Evolutionary conservation across 2,329 filamentous ascomycete genomes (phyloP).

Genomic region (Elsinoe arachidis): DNA sequence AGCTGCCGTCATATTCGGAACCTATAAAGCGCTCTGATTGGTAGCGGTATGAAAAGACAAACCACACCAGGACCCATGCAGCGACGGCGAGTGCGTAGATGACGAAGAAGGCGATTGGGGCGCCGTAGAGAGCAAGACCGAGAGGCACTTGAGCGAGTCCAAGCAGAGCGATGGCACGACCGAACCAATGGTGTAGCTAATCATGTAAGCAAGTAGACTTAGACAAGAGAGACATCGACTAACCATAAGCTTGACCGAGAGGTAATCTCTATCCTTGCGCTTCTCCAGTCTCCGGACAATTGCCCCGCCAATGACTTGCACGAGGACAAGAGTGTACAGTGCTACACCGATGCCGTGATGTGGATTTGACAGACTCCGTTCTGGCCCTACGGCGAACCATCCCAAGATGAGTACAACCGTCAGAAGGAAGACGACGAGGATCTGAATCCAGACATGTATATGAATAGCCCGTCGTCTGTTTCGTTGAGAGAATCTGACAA

Average conservation of each 20-base stretch:
- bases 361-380: slow-evolving; percentile 65
- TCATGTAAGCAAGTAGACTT: not conserved
- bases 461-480: slow-evolving; percentile 54
- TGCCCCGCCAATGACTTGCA: slow-evolving; percentile 52
- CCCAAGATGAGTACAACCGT: slow-evolving; percentile 67
- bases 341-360: slow-evolving; percentile 78
- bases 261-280: slow-evolving; percentile 41
- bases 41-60: slow-evolving; percentile 15
- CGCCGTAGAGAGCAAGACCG: slow-evolving; percentile 85
- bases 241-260: slow-evolving; percentile 52
- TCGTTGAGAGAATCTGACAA: slow-evolving; percentile 60
- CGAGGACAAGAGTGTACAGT: slow-evolving; percentile 62
- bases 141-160: slow-evolving; percentile 82
- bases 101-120: slow-evolving; percentile 75
- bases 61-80: slow-evolving; percentile 15
- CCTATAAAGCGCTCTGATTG: slow-evolving; percentile 29
- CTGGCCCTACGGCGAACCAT: slow-evolving; percentile 68
- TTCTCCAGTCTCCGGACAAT: slow-evolving; percentile 21
- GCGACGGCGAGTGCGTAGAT: slow-evolving; percentile 66
- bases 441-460: slow-evolving; percentile 66
- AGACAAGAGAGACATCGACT: slow-evolving; percentile 19
- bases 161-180: slow-evolving; percentile 66
- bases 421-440: slow-evolving; percentile 57
- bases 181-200: slow-evolving; percentile 77
- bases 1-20: slow-evolving; percentile 19